phyloP scores from a whole-genome alignment of 139 green algal genomes.

The Yamagishiella unicocca region DNA sequence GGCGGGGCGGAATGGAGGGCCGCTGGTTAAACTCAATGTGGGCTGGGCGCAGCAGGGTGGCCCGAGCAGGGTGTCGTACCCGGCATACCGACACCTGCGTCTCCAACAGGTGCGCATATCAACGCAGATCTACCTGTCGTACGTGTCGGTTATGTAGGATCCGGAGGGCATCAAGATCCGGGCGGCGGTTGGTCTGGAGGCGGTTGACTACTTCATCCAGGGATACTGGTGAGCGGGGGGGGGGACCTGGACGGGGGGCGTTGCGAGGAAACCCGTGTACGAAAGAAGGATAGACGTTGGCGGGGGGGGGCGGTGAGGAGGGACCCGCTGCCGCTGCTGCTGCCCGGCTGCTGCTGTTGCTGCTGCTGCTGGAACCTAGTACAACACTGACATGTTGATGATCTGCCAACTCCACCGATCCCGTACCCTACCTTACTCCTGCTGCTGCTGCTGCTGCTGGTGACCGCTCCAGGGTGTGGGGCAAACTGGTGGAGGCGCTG shows the following conservation, averaged over 20 bases:
- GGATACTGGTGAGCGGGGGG: conserved; percentile 51
- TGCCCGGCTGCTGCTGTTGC: not conserved
- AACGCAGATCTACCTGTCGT: too few relatives aligned
- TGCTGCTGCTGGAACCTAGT: not conserved
- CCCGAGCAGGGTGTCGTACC: too few relatives aligned
- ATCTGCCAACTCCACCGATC: not conserved
- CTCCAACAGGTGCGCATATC: too few relatives aligned
- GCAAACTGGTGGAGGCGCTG: conserved; percentile 77
- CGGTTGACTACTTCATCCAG: conserved; percentile 82
- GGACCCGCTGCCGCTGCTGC: not conserved
- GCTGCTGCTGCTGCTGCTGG: too few relatives aligned
- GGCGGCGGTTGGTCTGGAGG: conserved; percentile 67
- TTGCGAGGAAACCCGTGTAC: not conserved
- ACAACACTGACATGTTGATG: too few relatives aligned
- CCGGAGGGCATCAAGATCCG: conserved; percentile 72
- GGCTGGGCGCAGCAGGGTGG: too few relatives aligned
- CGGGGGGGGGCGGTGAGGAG: not conserved
- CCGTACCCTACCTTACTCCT: not conserved
- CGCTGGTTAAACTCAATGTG: too few relatives aligned
- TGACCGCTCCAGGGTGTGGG: conserved; percentile 78
- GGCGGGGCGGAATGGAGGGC: too few relatives aligned
- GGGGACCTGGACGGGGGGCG: not conserved
- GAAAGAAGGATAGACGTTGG: not conserved
- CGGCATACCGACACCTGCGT: too few relatives aligned
- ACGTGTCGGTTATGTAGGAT: too few relatives aligned